These are phyloP conservation scores for Fusarium abutilonis DNA, from an alignment of 2,329 filamentous ascomycete species.

Conservation along the genomic window DNA sequence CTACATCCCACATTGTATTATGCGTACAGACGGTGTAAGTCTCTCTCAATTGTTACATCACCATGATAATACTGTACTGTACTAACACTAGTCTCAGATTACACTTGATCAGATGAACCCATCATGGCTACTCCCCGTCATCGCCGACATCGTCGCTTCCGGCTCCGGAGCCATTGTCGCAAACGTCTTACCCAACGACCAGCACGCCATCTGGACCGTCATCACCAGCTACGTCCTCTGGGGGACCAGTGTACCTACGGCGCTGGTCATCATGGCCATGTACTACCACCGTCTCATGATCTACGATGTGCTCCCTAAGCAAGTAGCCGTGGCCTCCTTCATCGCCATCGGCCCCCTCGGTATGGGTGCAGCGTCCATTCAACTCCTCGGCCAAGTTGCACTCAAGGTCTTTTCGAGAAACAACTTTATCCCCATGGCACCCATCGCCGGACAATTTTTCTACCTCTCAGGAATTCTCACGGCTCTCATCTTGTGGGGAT, in stretches of 20 bases:
- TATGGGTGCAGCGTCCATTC: constrained; percentile 66
- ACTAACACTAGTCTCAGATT: constrained; percentile 26
- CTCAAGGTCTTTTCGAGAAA: constrained; percentile 46
- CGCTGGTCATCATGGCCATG: constrained; percentile 65
- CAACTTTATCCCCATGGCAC: constrained; percentile 51
- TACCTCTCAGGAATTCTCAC: constrained; percentile 61
- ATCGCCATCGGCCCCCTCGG: constrained; percentile 70
- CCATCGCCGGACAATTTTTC: constrained; percentile 61
- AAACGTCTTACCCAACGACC: constrained; percentile 59
- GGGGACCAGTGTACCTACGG: constrained; percentile 63
- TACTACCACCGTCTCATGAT: constrained; percentile 70
- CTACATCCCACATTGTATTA: constrained; percentile 61
- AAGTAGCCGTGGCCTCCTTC: constrained; percentile 70
- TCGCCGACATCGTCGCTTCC: constrained; percentile 69
- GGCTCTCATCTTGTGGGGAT: constrained; percentile 50
- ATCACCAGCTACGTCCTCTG: constrained; percentile 69
- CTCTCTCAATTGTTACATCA: constrained; percentile 34
- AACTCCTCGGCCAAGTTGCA: constrained; percentile 56
- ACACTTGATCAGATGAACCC: constrained; percentile 61
- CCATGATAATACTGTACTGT: constrained; percentile 44
- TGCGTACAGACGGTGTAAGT: constrained; percentile 49
- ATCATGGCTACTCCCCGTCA: constrained; percentile 69
- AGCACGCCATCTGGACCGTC: constrained; percentile 65
- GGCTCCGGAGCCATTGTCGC: constrained; percentile 67
- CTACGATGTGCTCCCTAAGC: constrained; percentile 67